A percentile compares a stretch with the other conserved stretches of the same genome.
phyloP scores from a whole-genome alignment of 2,329 filamentous ascomycete species.

The Fusarium verrucosum region DNA sequence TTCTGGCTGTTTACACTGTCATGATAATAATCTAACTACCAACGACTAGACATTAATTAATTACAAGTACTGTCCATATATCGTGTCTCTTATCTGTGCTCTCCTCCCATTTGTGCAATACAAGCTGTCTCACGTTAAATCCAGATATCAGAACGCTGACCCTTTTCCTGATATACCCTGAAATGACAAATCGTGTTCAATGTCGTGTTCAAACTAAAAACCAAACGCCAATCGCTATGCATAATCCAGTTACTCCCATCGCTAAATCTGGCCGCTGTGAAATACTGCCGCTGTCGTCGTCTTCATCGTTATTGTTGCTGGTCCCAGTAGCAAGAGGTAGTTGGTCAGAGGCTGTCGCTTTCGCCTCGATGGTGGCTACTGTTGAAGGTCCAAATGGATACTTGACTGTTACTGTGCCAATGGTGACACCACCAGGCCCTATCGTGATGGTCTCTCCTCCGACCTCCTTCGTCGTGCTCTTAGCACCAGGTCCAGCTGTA shows the following conservation, averaged over 20 bases:
- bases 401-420: conserved; percentile 56
- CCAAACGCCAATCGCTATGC: conserved; percentile 55
- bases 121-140: neutral
- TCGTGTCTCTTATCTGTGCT: neutral
- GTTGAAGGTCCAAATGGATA: conserved; percentile 58
- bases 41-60: neutral
- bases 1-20: neutral
- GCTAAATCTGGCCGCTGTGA: conserved; percentile 22
- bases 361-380: conserved; percentile 53
- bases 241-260: conserved; percentile 42
- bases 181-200: neutral
- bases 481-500: conserved; percentile 58
- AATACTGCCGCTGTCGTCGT: conserved; percentile 37
- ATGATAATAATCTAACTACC: neutral
- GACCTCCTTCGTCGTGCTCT: conserved; percentile 56
- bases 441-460: conserved; percentile 62
- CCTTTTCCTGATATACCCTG: neutral
- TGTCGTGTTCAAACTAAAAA: conserved; percentile 43
- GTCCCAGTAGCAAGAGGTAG: conserved; percentile 44
- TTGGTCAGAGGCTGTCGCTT: conserved; percentile 37
- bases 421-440: conserved; percentile 59
- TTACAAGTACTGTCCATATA: neutral
- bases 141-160: neutral
- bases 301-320: conserved; percentile 22
- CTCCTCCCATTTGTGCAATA: neutral